Conservation (phyloP, 257 asterid species). For the Solanum gracilifrons region DNA sequence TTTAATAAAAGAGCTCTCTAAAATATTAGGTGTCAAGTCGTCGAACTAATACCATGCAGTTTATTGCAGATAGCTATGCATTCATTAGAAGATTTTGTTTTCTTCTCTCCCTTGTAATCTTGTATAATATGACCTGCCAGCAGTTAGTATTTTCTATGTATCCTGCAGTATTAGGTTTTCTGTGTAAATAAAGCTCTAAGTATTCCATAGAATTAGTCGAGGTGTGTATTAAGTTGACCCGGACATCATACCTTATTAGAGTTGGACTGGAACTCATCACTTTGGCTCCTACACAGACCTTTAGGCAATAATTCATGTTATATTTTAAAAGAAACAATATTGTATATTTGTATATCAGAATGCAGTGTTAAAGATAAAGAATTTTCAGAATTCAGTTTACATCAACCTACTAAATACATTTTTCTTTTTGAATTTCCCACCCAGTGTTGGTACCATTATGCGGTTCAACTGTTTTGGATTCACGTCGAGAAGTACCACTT, state of each 20-base stretch:
- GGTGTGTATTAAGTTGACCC: not conserved
- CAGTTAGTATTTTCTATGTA: not conserved
- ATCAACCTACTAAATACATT: not conserved
- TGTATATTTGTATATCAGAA: not conserved
- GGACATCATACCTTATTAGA: not conserved
- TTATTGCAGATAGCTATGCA: not conserved
- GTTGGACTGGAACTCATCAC: not conserved
- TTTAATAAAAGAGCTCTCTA: conserved; percentile 60
- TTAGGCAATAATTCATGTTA: not conserved
- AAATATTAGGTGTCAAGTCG: conserved; percentile 40
- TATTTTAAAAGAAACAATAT: not conserved
- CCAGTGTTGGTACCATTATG: not conserved
- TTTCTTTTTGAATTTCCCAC: too few relatives aligned
- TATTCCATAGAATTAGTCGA: not conserved
- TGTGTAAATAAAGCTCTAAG: not conserved
- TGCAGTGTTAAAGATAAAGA: not conserved
- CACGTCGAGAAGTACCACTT: not conserved
- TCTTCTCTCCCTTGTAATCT: not conserved
- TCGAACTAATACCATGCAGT: conserved; percentile 13
- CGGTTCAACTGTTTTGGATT: not conserved
- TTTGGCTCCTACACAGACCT: not conserved
- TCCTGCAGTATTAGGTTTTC: not conserved
- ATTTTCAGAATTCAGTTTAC: not conserved
- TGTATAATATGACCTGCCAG: not conserved
- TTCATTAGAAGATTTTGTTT: not conserved